Conservation (phyloP, 805 yeast species). For the Isabelozyma pseudorhagii region DNA sequence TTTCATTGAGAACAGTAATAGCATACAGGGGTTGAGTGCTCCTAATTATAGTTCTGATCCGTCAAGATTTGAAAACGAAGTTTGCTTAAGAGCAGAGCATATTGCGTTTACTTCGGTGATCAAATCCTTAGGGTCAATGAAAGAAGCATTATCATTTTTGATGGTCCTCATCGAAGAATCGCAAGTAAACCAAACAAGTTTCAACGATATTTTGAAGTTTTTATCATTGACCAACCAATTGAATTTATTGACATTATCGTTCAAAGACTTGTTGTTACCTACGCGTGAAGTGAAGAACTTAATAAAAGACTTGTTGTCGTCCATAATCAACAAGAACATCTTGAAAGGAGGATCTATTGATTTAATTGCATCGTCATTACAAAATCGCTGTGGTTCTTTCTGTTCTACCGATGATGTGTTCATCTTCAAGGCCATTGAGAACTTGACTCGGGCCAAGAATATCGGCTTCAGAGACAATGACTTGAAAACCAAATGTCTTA, state of each 20-base stretch:
- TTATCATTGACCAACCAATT: conserved; percentile 66
- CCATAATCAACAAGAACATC: conserved; percentile 85
- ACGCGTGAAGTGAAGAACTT: conserved; percentile 56
- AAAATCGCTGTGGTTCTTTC: conserved; percentile 91
- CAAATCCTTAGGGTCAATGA: conserved; percentile 70
- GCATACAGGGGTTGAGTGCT: conserved; percentile 60
- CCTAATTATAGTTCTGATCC: conserved; percentile 52
- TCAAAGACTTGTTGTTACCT: conserved; percentile 77
- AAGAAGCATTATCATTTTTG: conserved; percentile 87
- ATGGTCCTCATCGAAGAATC: conserved; percentile 76
- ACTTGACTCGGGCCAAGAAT: conserved; percentile 80
- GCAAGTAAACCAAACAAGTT: conserved; percentile 38
- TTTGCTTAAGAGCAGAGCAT: conserved; percentile 84
- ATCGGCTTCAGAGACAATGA: conserved; percentile 72
- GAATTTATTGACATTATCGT: conserved; percentile 62
- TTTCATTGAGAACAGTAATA: conserved; percentile 61
- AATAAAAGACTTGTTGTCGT: conserved; percentile 82
- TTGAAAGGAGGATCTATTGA: conserved; percentile 92
- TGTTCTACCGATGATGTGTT: conserved; percentile 92
- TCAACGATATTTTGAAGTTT: conserved; percentile 67
- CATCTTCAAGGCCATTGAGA: conserved; percentile 91
- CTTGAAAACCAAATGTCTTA: conserved; percentile 58
- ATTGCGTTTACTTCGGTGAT: conserved; percentile 79
- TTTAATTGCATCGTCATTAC: conserved; percentile 78
- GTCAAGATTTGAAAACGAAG: conserved; percentile 52